Percentiles rank a stretch among this genome's conserved stretches.
Evolutionary conservation across 169 alveolate species (phyloP).

Genomic region (Neospora caninum): DNA sequence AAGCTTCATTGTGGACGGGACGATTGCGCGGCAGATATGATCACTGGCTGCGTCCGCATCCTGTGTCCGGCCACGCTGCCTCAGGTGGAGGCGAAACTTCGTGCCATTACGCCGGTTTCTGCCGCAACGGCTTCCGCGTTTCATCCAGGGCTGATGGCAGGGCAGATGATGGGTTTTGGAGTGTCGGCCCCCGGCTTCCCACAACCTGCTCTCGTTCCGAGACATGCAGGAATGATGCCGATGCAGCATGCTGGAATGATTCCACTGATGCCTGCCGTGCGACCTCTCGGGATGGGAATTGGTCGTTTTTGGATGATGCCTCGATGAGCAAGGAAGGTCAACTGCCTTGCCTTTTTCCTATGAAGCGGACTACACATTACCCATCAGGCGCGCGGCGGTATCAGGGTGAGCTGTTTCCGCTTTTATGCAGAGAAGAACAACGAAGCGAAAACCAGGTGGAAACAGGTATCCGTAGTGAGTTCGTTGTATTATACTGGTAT

Average conservation of each 20-base stretch:
- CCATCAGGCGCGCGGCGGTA: too few species aligned
- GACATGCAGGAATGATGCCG: neutral
- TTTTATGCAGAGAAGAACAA: too few species aligned
- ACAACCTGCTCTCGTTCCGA: neutral
- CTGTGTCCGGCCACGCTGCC: conserved; percentile 35
- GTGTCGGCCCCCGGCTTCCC: too few species aligned
- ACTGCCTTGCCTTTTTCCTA: too few species aligned
- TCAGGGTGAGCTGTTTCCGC: too few species aligned
- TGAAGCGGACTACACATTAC: too few species aligned
- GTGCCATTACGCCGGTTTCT: neutral
- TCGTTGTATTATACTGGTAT: too few species aligned
- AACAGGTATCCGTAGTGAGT: too few species aligned
- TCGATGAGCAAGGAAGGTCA: neutral
- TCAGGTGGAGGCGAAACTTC: conserved; percentile 19
- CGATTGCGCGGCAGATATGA: neutral
- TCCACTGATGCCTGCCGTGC: neutral
- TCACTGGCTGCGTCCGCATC: conserved; percentile 24
- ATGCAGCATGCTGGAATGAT: neutral
- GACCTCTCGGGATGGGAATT: neutral
- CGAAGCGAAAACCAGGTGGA: too few species aligned
- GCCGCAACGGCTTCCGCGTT: neutral
- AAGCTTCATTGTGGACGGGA: neutral
- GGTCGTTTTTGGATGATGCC: neutral
- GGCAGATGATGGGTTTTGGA: too few species aligned
- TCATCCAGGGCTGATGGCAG: too few species aligned